Base-by-base conservation (phyloP, 768 basidiomycete genomes). In the Rhodosporidiobolus odoratus region DNA sequence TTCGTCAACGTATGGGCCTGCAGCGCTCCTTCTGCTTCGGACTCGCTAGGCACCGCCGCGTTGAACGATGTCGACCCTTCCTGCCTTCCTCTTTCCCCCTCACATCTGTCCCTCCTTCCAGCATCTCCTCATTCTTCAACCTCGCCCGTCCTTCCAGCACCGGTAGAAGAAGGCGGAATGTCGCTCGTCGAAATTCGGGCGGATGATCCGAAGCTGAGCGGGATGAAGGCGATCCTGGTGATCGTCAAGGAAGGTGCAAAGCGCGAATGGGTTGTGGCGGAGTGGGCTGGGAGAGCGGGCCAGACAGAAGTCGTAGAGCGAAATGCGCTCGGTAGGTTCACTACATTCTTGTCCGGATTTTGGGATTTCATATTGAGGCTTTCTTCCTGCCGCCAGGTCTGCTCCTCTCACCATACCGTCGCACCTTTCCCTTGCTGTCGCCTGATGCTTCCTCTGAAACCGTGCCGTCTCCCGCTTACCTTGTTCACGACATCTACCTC, bases 111-210 rank as follows among this genome's bases (percentile, higher is more conserved):
- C 23, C 15, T n/a, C 9, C 62, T 74, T 10, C 73, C 73, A 1
- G 6, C 45, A 2, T 71, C 69, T 0, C 45, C 50, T 9, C 69
- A 70, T 25, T 21, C 50, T 9, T 5, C 43, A 23, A 52, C 48
- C 16, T 70, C 68, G 30, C 73, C 73, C 0, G 25, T 65, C 59
- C 68, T 74, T 10, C 73, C 73, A 7, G 66, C 59, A 1, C 56
- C 59, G 0, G n/a, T 12, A n/a, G 66, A 65, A 2, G 54, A 50
- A 2, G 66, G 34, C 2, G 15, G 53, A 16, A 58, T 71, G 63
- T 37, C 25, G 5, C 41, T 58, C 47, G 30, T 71, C 43, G 50
- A 35, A 35, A 35, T 74, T 13, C 66, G 66, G 17, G 62, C 59
- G 19, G 25, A 48, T 27, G 54, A 48, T 2, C 23, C 34, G 25